Evolutionary conservation across 2,329 filamentous ascomycete genomes (phyloP), one percentile per base, ranked within the genome.

Genomic region (Penicillium verrucosum): DNA sequence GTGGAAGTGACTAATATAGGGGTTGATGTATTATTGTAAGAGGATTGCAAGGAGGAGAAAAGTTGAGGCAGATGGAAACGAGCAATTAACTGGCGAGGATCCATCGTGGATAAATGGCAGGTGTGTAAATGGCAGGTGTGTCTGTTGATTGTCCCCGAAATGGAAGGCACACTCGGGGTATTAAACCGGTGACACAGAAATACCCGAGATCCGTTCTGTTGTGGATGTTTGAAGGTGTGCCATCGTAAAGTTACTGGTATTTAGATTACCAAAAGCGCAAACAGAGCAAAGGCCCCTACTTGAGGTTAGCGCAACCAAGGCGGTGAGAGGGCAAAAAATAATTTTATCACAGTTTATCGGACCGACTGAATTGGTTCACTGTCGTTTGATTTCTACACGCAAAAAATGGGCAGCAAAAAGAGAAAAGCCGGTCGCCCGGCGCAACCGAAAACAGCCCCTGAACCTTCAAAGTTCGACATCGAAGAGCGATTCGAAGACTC

Each of bases 401-500:
- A 55, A 83, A 83, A 48, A 56, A 83, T 84, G 81, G 80, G 73
- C 21, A 56, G 54, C 29, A 83, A 80, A 68, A 84, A 83, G 64
- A 87, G 89, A 81, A 94, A 92, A 79, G 87, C 84, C 1, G 79
- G 82, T 23, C 80, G 73, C 52, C 61, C 73, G 11, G 73, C 77
- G 51, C 59, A 67, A 23, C 66, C 72, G 45, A 69, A 72, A 7
- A 65, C 71, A 18, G 53, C 71, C 37, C 58, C 66, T 9, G 65
- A 67, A 45, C 66, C 65, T 41, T 68, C 70, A 34, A 75, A 71
- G 55, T 78, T 73, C 49, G 68, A 70, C 51, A 59, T 73, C 21
- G 71, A 78, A 59, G 87, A 93, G 74, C 91, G 96, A 75, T 88
- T 99, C 65, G 90, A 92, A 63, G 88, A 97, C 72, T 95, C 92